Evolutionary conservation across 805 yeast genomes (phyloP), one percentile per base, ranked within the genome.

Genomic region (Monosporozyma yasuniensis): DNA sequence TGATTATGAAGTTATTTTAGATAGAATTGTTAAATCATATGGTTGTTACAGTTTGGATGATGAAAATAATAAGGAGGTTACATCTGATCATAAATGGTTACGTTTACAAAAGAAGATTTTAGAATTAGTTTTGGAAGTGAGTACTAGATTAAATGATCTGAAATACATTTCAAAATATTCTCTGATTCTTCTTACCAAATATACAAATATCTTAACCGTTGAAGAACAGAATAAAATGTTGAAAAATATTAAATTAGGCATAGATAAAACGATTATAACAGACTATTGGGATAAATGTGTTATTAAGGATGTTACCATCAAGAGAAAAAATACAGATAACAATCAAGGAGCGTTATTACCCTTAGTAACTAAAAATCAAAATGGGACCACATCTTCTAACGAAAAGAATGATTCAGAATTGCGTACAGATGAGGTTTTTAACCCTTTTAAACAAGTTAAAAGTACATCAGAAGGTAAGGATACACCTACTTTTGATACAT

Each of bases 241-340:
- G 9, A 53, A 59, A 1, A 52, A 58, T 25, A 32, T 65, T 32
- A 50, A 61, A 52, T 59, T 69, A 51, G 45, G 63, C 42, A 48
- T 66, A 9, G 47, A 57, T 4, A 60, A 53, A 12, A 56, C 53
- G 1, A 46, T 53, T 14, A 58, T 66, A 11, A 55, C 56, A 56
- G 66, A 71, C 0, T 87, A 87, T 58, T 87, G 95, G 87, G 96
- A 91, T 63, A 80, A 83, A 0, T 75, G 72, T 50, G 50, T 91
- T 8, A 68, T 87, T 1, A 70, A 90, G 52, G 75, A 72, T 25
- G 68, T 81, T 9, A 59, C 64, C 21, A 62, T 79, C 1, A 57
- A 64, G 7, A 59, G 61, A 37, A 52, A 63, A 9, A 59, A 66
- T 52, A 50, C 56, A 53, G 39, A 64, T 56, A 50, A 44, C 14